Evolutionary conservation across 1,284 basidiomycete species (phyloP), one percentile per base, ranked within the genome.

Genomic region (Tylopilus sp.): DNA sequence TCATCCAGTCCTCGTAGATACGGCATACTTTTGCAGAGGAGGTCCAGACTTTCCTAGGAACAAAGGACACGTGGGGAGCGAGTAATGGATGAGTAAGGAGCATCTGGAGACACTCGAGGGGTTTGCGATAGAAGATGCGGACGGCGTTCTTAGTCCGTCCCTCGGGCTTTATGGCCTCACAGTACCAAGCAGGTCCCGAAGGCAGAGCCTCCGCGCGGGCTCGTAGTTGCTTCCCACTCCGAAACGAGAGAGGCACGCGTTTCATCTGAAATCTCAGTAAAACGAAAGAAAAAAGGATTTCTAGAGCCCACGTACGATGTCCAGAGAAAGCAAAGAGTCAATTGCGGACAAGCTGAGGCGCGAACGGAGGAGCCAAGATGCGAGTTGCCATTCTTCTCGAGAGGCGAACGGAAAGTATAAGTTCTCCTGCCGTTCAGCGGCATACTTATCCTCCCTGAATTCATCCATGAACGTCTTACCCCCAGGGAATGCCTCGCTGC

Each of bases 71-170:
- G 41, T 44, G 18, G 41, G 41, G 41, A 44, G 41, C 18, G 19
- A 44, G 41, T 44, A 44, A 44, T 22, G 24, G 59, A 38, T 68
- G 52, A 15, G 39, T 67, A 2, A 68, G 26, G 5, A 68, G 47
- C 1, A 49, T 16, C 10, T 67, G 53, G 0, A 68, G 3, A 18
- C 65, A 68, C 1, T 68, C 29, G 0, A 68, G 24, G 0, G 54
- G 19, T 6, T 55, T 53, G 18, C n/a, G 13, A 44, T 44, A 44
- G 41, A 44, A 44, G 41, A 44, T 44, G 41, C 41, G 19, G 41
- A 44, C 9, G 18, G 64, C 58, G 9, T 26, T 22, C 41, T 67
- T 66, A 1, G 61, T 66, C 13, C 36, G 55, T 47, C 7, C 22
- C 15, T 58, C 10, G 1, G 19, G 9, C 7, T 39, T 1, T 6